Evolutionary conservation across 306 rosid genomes (phyloP), one percentile per base, ranked within the genome.

Genomic region (Cicer chorassanicum): DNA sequence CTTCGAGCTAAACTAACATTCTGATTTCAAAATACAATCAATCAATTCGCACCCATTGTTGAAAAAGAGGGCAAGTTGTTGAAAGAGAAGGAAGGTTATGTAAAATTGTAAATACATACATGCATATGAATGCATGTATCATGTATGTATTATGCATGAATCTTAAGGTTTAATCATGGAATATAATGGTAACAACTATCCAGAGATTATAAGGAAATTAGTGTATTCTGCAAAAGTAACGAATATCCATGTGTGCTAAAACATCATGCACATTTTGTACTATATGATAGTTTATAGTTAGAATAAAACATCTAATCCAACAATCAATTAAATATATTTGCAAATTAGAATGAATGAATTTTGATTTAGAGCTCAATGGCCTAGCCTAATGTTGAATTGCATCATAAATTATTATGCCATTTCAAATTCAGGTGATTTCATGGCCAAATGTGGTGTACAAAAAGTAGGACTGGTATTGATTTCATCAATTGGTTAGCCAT

Each of bases 1-100:
- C 99, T 88, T 65, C 97, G 95, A 65, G 99, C 97, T 85, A 94
- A 85, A 81, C 96, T 94, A 57, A 94, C 99, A 80, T 94, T 94
- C 99, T 94, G 95, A 40, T 21, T 70, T n/a, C 50, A 78, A 67
- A 80, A 13, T 42, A 74, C 21, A 84, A 65, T 29, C 38, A 19
- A 59, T 63, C 76, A 81, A 68, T 68, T 53, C 45, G 14, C 49
- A 14, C 44, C 1, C 66, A 34, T 60, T 34, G 16, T 12, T 13
- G 18, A 60, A 21, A 10, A 8, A 21, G 40, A 57, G 9, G 39
- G 64, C 41, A 57, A 24, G 40, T 36, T 73, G 19, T 16, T 14
- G 24, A 68, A 68, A 18, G n/a, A 29, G 57, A 68, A 63, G 18
- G 42, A 67, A 60, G 19, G 42, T 60, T 45, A 24, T 18, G 46